A percentile compares a stretch with the other conserved stretches of the same genome.
phyloP scores from a whole-genome alignment of 371 early-diverging fungal species.

The Lichtheimia hyalospora region DNA sequence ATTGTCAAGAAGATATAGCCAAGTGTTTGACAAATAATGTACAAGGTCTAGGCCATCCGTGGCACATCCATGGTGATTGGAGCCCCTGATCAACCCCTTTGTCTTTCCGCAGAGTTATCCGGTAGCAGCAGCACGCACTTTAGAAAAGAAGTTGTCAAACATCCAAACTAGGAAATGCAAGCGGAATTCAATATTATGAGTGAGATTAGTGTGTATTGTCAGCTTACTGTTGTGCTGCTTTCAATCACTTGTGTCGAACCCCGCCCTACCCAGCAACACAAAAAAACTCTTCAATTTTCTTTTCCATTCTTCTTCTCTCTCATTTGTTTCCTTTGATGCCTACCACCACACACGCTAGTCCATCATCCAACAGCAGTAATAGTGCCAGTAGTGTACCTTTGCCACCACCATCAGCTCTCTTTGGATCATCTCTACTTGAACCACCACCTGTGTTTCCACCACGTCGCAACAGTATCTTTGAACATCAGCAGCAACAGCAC shows the following conservation, averaged over 20 bases:
- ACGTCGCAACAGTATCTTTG: neutral
- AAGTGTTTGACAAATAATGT: too few species aligned
- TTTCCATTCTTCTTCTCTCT: conserved; percentile 3
- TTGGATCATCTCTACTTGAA: conserved; percentile 13
- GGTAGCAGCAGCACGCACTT: too few species aligned
- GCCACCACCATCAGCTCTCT: conserved; percentile 33
- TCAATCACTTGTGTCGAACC: too few species aligned
- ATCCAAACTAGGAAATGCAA: too few species aligned
- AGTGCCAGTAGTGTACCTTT: conserved; percentile 2
- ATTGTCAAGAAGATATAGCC: too few species aligned
- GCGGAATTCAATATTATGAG: too few species aligned
- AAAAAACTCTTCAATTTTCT: neutral
- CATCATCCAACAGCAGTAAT: conserved; percentile 3
- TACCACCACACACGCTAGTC: neutral
- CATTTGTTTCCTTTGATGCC: conserved; percentile 3
- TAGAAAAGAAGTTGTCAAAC: too few species aligned
- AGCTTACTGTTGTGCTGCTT: too few species aligned
- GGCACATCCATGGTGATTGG: neutral
- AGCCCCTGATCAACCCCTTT: too few species aligned
- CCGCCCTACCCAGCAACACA: neutral
- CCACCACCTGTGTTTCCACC: neutral
- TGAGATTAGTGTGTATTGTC: too few species aligned
- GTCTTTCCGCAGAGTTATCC: too few species aligned
- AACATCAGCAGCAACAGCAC: neutral
- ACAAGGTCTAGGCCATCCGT: conserved; percentile 1